A percentile compares a stretch with the other conserved stretches of the same genome.
phyloP scores from a whole-genome alignment of 2,329 filamentous ascomycete genomes.

The Tympanopsis confertula region DNA sequence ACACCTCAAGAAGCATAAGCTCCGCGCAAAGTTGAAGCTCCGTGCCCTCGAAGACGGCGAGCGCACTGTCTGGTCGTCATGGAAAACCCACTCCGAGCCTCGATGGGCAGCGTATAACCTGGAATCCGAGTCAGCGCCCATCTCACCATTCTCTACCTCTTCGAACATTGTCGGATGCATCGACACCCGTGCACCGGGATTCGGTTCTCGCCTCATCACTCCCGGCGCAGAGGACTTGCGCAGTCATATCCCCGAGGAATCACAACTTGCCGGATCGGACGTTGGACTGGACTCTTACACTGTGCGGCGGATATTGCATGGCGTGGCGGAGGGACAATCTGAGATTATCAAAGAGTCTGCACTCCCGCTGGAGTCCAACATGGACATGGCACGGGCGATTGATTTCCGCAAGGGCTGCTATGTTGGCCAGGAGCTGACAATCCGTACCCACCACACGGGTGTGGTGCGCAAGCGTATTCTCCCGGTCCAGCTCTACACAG shows the following conservation, averaged over 20 bases:
- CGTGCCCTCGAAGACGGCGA: slow-evolving; percentile 39
- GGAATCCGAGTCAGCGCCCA: slow-evolving; percentile 15
- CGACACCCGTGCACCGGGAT: slow-evolving; percentile 23
- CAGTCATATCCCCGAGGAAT: slow-evolving; percentile 15
- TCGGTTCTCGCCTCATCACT: slow-evolving; percentile 23
- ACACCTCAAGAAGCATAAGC: slow-evolving; percentile 49
- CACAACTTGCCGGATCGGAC: slow-evolving; percentile 10
- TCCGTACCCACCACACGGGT: slow-evolving; percentile 55
- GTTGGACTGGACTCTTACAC: slow-evolving; percentile 32
- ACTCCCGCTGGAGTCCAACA: slow-evolving; percentile 48
- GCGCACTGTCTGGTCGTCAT: slow-evolving; percentile 37
- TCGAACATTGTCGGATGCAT: slow-evolving; percentile 18
- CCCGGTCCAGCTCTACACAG: slow-evolving; percentile 40
- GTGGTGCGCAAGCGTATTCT: slow-evolving; percentile 51
- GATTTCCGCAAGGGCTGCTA: slow-evolving; percentile 60
- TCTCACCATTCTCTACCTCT: slow-evolving; percentile 15
- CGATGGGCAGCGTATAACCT: slow-evolving; percentile 24
- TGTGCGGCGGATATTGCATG: slow-evolving; percentile 42
- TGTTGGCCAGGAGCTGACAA: slow-evolving; percentile 54
- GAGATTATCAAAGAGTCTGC: slow-evolving; percentile 43
- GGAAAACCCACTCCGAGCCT: slow-evolving; percentile 28
- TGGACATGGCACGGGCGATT: slow-evolving; percentile 47
- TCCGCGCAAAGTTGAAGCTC: slow-evolving; percentile 46
- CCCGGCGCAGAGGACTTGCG: slow-evolving; percentile 19
- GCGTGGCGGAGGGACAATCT: slow-evolving; percentile 45